A percentile compares a stretch with the other conserved stretches of the same genome.
Conservation (phyloP, 345 rosid genomes). For the Brassica napus region DNA sequence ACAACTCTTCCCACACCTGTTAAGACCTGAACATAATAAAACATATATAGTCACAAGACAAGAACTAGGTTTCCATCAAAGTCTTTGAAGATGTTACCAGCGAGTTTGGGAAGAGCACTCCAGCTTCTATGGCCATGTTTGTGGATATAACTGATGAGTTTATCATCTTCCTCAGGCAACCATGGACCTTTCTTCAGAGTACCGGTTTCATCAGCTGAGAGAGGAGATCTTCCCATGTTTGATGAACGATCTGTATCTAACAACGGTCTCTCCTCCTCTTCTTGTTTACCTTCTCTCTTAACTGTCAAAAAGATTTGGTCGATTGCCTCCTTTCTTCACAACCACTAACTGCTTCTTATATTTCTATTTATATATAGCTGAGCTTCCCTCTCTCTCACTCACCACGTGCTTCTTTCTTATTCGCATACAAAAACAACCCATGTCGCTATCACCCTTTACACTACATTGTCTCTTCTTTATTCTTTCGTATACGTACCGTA, state of each 20-base stretch:
- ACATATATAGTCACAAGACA: neutral
- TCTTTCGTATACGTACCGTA: slow-evolving; percentile 21
- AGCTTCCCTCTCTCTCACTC: slow-evolving; percentile 25
- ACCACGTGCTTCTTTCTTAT: slow-evolving; percentile 34
- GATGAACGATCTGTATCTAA: slow-evolving; percentile 25
- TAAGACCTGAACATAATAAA: slow-evolving; percentile 49
- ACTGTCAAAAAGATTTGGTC: slow-evolving; percentile 35
- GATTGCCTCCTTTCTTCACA: slow-evolving; percentile 55
- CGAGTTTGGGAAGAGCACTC: slow-evolving; percentile 86
- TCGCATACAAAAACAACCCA: slow-evolving; percentile 37
- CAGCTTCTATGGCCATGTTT: slow-evolving; percentile 88
- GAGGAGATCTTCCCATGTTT: slow-evolving; percentile 65
- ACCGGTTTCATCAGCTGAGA: slow-evolving; percentile 56
- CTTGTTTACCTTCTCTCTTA: slow-evolving; percentile 20
- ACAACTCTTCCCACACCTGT: slow-evolving; percentile 87
- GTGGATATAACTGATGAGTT: slow-evolving; percentile 56
- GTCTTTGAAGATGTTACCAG: slow-evolving; percentile 44
- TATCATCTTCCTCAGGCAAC: slow-evolving; percentile 84
- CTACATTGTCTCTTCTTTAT: slow-evolving; percentile 10
- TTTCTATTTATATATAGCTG: slow-evolving; percentile 53
- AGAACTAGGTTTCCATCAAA: neutral
- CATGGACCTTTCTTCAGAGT: slow-evolving; percentile 83
- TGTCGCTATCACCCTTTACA: slow-evolving; percentile 34
- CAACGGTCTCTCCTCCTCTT: slow-evolving; percentile 27
- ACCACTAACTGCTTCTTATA: slow-evolving; percentile 51